These are phyloP conservation scores for Canna indica DNA, from an alignment of 176 grass and related monocot species.

Conservation along the genomic window DNA sequence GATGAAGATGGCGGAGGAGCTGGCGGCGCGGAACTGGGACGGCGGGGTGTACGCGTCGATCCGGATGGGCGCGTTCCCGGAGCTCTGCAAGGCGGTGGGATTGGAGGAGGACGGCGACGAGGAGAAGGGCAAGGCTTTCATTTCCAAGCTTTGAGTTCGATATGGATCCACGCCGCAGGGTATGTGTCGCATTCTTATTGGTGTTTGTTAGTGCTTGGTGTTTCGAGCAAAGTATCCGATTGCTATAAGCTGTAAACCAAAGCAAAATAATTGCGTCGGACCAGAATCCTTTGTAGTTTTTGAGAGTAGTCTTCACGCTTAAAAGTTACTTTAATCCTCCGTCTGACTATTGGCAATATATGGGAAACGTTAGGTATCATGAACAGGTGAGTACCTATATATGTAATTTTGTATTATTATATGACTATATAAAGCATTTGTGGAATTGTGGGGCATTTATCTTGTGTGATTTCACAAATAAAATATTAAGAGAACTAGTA, in stretches of 20 bases:
- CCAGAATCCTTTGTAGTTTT: too few relatives aligned
- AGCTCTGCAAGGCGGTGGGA: constrained; percentile 20
- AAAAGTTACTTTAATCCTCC: too few relatives aligned
- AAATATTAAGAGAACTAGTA: too few relatives aligned
- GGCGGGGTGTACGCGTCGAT: constrained; percentile 29
- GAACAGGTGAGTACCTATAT: too few relatives aligned
- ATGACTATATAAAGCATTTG: too few relatives aligned
- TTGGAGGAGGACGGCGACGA: background rate
- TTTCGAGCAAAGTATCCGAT: background rate
- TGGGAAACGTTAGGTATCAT: too few relatives aligned
- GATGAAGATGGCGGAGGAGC: constrained; percentile 25
- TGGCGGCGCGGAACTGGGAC: constrained; percentile 36
- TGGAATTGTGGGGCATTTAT: too few relatives aligned
- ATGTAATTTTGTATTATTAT: too few relatives aligned
- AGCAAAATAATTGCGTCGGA: too few relatives aligned
- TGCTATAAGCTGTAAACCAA: background rate
- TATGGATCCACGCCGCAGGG: background rate
- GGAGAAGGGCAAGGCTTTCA: background rate
- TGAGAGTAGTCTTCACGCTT: too few relatives aligned
- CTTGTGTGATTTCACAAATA: too few relatives aligned
- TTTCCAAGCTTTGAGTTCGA: background rate
- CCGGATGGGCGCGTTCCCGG: constrained; percentile 29
- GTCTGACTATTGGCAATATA: too few relatives aligned
- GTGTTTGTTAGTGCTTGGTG: background rate
- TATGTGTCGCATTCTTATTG: background rate